A percentile compares a stretch with the other conserved stretches of the same genome.
phyloP scores from a whole-genome alignment of 106 monocot genomes.

The Narthecium ossifragum region DNA sequence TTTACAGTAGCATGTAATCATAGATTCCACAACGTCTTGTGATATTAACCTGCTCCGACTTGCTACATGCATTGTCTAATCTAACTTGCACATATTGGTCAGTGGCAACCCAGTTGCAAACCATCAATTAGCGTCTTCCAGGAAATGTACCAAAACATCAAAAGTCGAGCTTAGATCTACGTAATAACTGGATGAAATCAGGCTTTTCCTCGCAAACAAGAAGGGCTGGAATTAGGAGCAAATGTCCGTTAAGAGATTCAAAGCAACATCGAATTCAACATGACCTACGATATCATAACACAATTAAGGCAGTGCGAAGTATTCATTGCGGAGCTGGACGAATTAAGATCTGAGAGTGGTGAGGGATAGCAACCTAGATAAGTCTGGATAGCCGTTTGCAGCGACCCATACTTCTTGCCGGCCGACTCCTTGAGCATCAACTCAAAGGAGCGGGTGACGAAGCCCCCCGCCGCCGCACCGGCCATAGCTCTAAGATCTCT shows the following conservation, averaged over 20 bases:
- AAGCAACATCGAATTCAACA: neutral
- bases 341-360: neutral
- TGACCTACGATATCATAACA: neutral
- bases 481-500: conserved; percentile 55
- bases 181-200: neutral
- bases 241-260: too few species aligned
- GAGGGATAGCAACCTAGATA: conserved; percentile 50
- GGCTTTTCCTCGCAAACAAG: too few species aligned
- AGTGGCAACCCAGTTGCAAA: neutral
- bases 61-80: too few species aligned
- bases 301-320: too few species aligned
- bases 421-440: conserved; percentile 89
- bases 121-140: too few species aligned
- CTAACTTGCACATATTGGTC: neutral
- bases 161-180: neutral
- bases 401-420: conserved; percentile 53
- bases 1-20: too few species aligned
- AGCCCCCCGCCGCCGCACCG: conserved; percentile 79
- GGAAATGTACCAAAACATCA: neutral
- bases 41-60: too few species aligned
- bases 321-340: neutral
- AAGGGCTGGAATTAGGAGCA: too few species aligned
- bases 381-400: conserved; percentile 74
- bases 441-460: conserved; percentile 87
- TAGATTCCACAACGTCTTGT: too few species aligned